Conservation (phyloP, 2,329 filamentous ascomycete genomes). For the Albifimbria verrucaria region DNA sequence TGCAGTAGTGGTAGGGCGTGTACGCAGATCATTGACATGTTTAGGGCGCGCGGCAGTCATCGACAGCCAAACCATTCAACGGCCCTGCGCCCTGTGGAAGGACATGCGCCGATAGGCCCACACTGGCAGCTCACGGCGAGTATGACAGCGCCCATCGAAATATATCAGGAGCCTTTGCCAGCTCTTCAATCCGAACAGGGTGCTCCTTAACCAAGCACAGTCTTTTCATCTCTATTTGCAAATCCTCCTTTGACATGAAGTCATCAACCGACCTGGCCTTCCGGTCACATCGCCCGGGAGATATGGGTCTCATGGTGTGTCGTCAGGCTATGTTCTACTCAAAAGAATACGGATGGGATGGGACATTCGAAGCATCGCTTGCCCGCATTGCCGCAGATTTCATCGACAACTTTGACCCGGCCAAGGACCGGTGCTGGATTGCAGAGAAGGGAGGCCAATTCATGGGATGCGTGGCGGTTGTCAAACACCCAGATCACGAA, state of each 20-base stretch:
- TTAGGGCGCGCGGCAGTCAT: too few relatives aligned
- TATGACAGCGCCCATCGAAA: too few relatives aligned
- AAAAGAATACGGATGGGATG: conserved; percentile 14
- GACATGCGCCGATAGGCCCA: too few relatives aligned
- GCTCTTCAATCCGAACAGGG: too few relatives aligned
- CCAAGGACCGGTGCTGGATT: conserved; percentile 23
- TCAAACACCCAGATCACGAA: conserved; percentile 10
- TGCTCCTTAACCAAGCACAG: too few relatives aligned
- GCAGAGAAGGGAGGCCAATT: conserved; percentile 19
- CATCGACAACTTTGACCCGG: conserved; percentile 16
- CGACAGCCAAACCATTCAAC: too few relatives aligned
- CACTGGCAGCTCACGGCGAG: too few relatives aligned
- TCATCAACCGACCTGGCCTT: background rate
- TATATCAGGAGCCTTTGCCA: too few relatives aligned
- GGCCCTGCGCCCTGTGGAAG: too few relatives aligned
- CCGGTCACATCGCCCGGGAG: conserved; percentile 1
- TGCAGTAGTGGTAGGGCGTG: too few relatives aligned
- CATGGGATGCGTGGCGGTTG: conserved; percentile 20
- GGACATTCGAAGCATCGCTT: conserved; percentile 17
- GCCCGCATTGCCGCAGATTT: conserved; percentile 20
- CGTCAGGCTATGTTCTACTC: conserved; percentile 19
- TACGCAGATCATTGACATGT: too few relatives aligned
- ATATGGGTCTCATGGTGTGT: conserved; percentile 20
- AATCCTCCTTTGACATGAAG: background rate
- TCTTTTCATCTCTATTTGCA: too few relatives aligned